Conservation (phyloP, 768 basidiomycete genomes). For the Collybiopsis confluens region DNA sequence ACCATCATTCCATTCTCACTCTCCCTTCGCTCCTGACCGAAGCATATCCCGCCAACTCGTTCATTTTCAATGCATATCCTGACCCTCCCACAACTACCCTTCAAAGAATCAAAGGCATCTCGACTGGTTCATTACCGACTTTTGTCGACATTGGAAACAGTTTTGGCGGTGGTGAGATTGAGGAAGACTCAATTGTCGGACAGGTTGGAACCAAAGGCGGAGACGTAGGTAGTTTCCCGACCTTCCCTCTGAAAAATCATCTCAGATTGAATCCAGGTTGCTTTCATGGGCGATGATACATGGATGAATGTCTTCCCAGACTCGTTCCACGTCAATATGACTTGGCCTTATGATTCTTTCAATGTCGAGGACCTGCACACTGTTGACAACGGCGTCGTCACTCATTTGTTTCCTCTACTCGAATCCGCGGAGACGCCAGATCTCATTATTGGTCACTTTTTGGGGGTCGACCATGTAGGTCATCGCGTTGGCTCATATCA, state of each 20-base stretch:
- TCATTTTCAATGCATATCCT: slow-evolving; percentile 85
- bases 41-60: slow-evolving; percentile 62
- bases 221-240: slow-evolving; percentile 39
- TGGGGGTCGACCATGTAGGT: slow-evolving; percentile 96
- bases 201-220: slow-evolving; percentile 61
- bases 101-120: slow-evolving; percentile 92
- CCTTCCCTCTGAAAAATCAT: background rate
- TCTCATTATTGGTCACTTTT: slow-evolving; percentile 85
- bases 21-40: slow-evolving; percentile 72
- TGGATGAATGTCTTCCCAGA: slow-evolving; percentile 89
- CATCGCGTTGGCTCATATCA: slow-evolving; percentile 92
- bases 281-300: slow-evolving; percentile 96
- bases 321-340: slow-evolving; percentile 65
- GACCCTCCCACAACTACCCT: slow-evolving; percentile 96
- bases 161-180: slow-evolving; percentile 82
- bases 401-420: slow-evolving; percentile 79
- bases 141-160: slow-evolving; percentile 93
- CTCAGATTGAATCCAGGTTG: slow-evolving; percentile 42
- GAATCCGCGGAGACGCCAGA: slow-evolving; percentile 48
- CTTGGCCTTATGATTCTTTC: slow-evolving; percentile 91
- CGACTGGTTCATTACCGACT: slow-evolving; percentile 92
- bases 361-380: slow-evolving; percentile 98
- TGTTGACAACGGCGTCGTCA: slow-evolving; percentile 87
- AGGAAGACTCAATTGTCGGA: slow-evolving; percentile 83
- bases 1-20: slow-evolving; percentile 80